Evolutionary conservation across 129 eudicot genomes (phyloP), one percentile per base, ranked within the genome.

Genomic region (Artemisia annua): DNA sequence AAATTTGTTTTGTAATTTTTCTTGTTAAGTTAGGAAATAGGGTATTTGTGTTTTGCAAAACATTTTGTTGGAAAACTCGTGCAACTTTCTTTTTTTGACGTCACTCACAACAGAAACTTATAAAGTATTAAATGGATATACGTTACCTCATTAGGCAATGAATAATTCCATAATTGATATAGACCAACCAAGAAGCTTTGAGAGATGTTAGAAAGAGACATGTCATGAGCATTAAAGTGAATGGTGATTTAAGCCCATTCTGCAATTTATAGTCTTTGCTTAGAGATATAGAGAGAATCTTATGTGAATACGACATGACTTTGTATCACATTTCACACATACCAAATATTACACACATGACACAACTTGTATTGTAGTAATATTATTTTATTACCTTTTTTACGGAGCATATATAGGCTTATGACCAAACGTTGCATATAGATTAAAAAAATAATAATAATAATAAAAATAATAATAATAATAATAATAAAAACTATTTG

Each of bases 161-260:
- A 52, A 57, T 57, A 24, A 17, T 17, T 60, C 11, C 39, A 63
- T 13, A 63, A 14, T 32, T 35, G 50, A 15, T 63, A 16, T 3
- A 26, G 8, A 14, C 15, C 15, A 30, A 64, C 28, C 26, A 17
- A 1, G 52, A 54, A 5, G 63, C 54, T 69, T 69, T 8, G 16
- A 30, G 61, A 63, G 52, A 57, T 35, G 32, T 5, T 15, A 55
- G 75, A 73, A 63, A 73, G 78, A 50, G 78, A 73, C 78, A 63
- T 62, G 78, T 73, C 78, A 73, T 28, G 63, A 73, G 78, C 78
- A 73, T 73, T 73, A 73, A 73, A 73, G 78, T 63, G 71, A 53
- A 73, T 63, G 63, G 63, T 73, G 70, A 63, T 63, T 73, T 17
- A 73, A 63, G 62, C 78, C 78, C 32, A 28, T 63, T 63, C 63